Evolutionary conservation across 192 early-diverging fungal species (phyloP).

Genomic region (Geranomyces variabilis): DNA sequence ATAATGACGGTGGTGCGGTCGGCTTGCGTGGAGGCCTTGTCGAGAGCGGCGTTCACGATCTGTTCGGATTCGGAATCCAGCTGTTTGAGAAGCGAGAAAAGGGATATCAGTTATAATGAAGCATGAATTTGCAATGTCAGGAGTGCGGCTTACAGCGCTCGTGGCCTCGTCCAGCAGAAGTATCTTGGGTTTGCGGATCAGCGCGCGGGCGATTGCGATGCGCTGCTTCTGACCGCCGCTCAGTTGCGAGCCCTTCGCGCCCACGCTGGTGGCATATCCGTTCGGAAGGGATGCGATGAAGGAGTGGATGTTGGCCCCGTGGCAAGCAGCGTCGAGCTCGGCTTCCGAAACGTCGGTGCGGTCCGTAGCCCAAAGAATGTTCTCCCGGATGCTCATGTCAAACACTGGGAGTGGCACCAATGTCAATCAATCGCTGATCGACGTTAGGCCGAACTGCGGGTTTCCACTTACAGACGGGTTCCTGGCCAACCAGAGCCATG

Average conservation of each 20-base stretch:
- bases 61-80: slow-evolving; percentile 73
- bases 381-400: slow-evolving; percentile 82
- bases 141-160: too few relatives aligned
- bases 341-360: slow-evolving; percentile 53
- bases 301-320: slow-evolving; percentile 72
- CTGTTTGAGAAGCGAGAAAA: slow-evolving; percentile 56
- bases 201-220: slow-evolving; percentile 92
- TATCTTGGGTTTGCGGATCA: slow-evolving; percentile 82
- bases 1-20: slow-evolving; percentile 78
- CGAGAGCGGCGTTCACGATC: slow-evolving; percentile 82
- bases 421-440: background rate
- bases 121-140: slow-evolving; percentile 69
- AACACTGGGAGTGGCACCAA: slow-evolving; percentile 68
- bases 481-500: slow-evolving; percentile 87
- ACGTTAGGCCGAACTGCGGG: background rate
- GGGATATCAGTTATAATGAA: slow-evolving; percentile 93
- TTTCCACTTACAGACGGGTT: slow-evolving; percentile 73
- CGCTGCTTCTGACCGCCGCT: slow-evolving; percentile 62
- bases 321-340: slow-evolving; percentile 67
- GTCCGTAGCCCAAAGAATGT: slow-evolving; percentile 66
- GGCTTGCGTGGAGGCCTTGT: slow-evolving; percentile 67
- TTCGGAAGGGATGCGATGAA: slow-evolving; percentile 69
- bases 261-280: slow-evolving; percentile 46
- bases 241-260: slow-evolving; percentile 58
- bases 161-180: slow-evolving; percentile 68